Base-by-base conservation (phyloP, 192 early-diverging fungal species). In the Phlyctochytrium planicorne region DNA sequence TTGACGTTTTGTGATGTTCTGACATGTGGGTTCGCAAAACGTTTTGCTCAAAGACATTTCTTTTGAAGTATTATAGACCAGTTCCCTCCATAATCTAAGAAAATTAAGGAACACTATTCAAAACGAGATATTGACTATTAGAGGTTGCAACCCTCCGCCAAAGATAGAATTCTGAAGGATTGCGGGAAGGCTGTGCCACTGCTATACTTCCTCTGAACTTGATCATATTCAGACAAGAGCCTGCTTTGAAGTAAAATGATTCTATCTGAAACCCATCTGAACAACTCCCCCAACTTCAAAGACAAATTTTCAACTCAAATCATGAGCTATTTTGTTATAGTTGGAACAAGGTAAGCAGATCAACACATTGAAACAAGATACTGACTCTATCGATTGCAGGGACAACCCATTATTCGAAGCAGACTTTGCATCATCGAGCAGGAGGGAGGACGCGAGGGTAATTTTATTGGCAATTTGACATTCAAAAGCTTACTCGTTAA, bases 361-460 rank as follows among this genome's bases (percentile, higher is more conserved):
- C 10, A 6, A 47, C 6, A 6, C 10, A 47, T 47, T 47, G 6
- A 6, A 20, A 6, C 40, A 47, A 47, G n/a, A n/a, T 16, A 35
- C 36, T 0, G 61, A 30, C 17, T 62, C 34, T 17, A 24, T 24
- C 63, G 27, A n/a, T 24, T 24, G 1, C 33, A 72, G 90, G 34
- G 97, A 99, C 80, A 92, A 91, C 69, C 97, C 97, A 31, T 80
- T 99, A 35, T 99, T 94, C 78, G 97, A 99, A 75, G 85, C 91
- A 53, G 96, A 97, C 64, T 89, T 95, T 65, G 86, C 85, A 12
- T 72, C 79, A 2, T 35, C 40, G 25, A 4, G 60, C 10, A 47
- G 65, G 12, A 32, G 25, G 23, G 62, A 67, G 20, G 75, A 53
- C 33, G 73, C 59, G 24, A 34, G 69, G 31, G 65, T n/a, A 0